Evolutionary conservation across 2,329 filamentous ascomycete species (phyloP).

Genomic region (Hypoxylon sp.): DNA sequence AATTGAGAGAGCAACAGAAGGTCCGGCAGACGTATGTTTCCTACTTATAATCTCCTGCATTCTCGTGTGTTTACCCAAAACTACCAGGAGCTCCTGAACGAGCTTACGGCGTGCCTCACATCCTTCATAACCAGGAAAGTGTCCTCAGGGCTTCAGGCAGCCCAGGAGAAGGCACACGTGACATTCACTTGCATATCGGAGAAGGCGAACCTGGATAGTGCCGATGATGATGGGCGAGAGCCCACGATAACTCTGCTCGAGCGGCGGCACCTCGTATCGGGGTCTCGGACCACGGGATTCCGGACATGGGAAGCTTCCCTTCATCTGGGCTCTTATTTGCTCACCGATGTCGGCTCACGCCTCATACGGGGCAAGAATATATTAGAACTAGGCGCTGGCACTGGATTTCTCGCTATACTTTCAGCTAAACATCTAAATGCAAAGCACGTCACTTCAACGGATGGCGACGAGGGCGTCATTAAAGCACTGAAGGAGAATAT

Average conservation of each 20-base stretch:
- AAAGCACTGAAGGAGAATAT: slow-evolving; percentile 67
- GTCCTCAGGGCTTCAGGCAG: slow-evolving; percentile 55
- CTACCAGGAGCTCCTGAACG: slow-evolving; percentile 72
- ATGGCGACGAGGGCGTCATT: slow-evolving; percentile 71
- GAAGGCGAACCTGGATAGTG: slow-evolving; percentile 3
- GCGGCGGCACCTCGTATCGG: slow-evolving; percentile 66
- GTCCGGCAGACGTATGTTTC: slow-evolving; percentile 69
- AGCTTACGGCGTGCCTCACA: slow-evolving; percentile 70
- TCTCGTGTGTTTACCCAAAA: neutral
- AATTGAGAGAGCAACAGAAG: slow-evolving; percentile 70
- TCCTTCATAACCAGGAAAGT: slow-evolving; percentile 64
- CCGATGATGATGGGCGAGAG: slow-evolving; percentile 45
- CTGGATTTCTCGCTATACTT: slow-evolving; percentile 75
- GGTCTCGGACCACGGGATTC: slow-evolving; percentile 74
- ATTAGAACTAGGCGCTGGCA: slow-evolving; percentile 77
- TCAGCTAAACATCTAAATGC: slow-evolving; percentile 71
- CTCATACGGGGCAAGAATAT: slow-evolving; percentile 67
- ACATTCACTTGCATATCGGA: slow-evolving; percentile 66
- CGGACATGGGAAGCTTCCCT: slow-evolving; percentile 80
- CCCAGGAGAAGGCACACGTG: slow-evolving; percentile 73
- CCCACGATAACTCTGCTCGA: slow-evolving; percentile 68
- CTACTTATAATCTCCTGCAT: too few species aligned
- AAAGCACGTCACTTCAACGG: slow-evolving; percentile 70
- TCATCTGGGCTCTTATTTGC: slow-evolving; percentile 73
- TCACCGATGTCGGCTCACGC: slow-evolving; percentile 59